Conservation (phyloP, 2,329 filamentous ascomycete genomes). For the Parastagonospora nodorum region DNA sequence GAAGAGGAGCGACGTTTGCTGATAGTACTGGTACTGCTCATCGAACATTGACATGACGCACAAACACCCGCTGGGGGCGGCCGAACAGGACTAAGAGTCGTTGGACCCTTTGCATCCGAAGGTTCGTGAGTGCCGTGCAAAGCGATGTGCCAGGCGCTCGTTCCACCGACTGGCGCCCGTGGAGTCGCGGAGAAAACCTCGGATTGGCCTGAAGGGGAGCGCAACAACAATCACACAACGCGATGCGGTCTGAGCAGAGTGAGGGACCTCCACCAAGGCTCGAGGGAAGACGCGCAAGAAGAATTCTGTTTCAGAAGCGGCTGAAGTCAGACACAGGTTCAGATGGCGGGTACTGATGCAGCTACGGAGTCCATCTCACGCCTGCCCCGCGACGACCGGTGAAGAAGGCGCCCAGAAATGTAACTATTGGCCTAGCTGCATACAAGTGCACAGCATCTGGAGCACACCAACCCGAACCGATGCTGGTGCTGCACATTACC, state of each 20-base stretch:
- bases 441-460: constrained; percentile 34
- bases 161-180: constrained; percentile 29
- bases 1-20: constrained; percentile 24
- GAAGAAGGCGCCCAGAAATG: constrained; percentile 31
- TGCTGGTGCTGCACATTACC: constrained; percentile 23
- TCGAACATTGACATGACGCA: constrained; percentile 39
- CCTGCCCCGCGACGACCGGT: constrained; percentile 45
- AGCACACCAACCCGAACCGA: constrained; percentile 37
- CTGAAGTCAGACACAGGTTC: constrained; percentile 34
- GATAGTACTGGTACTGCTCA: constrained; percentile 23
- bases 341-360: constrained; percentile 27
- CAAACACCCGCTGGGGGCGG: constrained; percentile 24
- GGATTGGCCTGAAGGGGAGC: constrained; percentile 23
- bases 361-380: constrained; percentile 34
- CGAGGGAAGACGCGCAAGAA: constrained; percentile 38
- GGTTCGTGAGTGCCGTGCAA: constrained; percentile 34
- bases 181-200: constrained; percentile 24
- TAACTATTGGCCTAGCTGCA: constrained; percentile 43
- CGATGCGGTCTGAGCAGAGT: constrained; percentile 24
- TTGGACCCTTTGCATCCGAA: constrained; percentile 31
- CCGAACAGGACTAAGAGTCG: constrained; percentile 22
- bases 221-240: constrained; percentile 27
- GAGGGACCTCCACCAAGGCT: constrained; percentile 32
- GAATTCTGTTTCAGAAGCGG: constrained; percentile 30
- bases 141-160: constrained; percentile 26